Evolutionary conservation across 768 basidiomycete genomes (phyloP).

Genomic region (Panellus pusillus): DNA sequence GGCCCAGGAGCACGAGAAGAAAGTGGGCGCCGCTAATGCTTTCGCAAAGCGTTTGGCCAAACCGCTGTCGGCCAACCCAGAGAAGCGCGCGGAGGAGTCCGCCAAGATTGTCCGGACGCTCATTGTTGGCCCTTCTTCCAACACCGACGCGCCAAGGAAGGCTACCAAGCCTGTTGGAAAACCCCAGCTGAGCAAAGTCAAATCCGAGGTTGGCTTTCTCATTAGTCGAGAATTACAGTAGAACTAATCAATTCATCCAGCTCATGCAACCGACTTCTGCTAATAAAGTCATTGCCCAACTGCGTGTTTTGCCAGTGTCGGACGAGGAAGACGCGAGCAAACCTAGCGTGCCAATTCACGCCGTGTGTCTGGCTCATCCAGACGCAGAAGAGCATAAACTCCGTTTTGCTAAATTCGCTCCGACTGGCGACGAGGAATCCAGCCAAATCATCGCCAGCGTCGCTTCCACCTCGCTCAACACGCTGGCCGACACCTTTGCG

Average conservation of each 20-base stretch:
- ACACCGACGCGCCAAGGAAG: slow-evolving; percentile 30
- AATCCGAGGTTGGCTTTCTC: slow-evolving; percentile 35
- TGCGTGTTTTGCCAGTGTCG: slow-evolving; percentile 58
- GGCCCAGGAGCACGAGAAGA: slow-evolving; percentile 41
- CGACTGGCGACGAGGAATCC: slow-evolving; percentile 17
- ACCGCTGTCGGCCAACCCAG: slow-evolving; percentile 39
- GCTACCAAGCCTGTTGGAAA: slow-evolving; percentile 44
- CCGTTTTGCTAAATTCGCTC: slow-evolving; percentile 53
- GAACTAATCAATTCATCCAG: slow-evolving; percentile 28
- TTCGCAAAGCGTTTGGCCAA: slow-evolving; percentile 34
- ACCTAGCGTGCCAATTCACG: slow-evolving; percentile 60
- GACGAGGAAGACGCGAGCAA: slow-evolving; percentile 28
- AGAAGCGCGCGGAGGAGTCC: slow-evolving; percentile 62
- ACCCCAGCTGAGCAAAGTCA: slow-evolving; percentile 62
- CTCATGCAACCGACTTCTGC: slow-evolving; percentile 68
- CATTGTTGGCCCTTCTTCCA: slow-evolving; percentile 58
- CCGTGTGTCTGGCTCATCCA: slow-evolving; percentile 66
- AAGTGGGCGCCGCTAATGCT: slow-evolving; percentile 33
- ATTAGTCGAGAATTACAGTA: not conserved
- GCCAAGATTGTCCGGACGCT: slow-evolving; percentile 65
- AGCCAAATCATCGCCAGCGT: slow-evolving; percentile 35
- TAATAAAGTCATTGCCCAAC: slow-evolving; percentile 69
- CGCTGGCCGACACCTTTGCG: slow-evolving; percentile 50
- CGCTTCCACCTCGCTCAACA: slow-evolving; percentile 49
- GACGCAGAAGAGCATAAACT: slow-evolving; percentile 63